Evolutionary conservation across 306 rosid species (phyloP), one percentile per base, ranked within the genome.

Genomic region (Spatholobus suberectus): DNA sequence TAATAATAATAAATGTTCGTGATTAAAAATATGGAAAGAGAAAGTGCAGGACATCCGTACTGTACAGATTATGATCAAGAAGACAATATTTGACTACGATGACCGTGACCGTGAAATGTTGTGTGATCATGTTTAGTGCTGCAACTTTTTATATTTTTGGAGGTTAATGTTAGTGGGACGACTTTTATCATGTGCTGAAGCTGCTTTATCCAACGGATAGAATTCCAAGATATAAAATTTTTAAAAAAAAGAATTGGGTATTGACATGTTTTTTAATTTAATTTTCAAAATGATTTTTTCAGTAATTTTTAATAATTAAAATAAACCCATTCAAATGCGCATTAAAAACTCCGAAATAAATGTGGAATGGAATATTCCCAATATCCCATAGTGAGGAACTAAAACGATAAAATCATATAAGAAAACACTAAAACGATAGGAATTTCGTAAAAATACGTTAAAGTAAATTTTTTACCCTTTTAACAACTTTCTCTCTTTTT

Each of bases 41-140:
- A n/a, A 32, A 74, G 18, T 71, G 67, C 74, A 9, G 58, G 74
- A 70, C 82, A 69, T 58, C 86, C 78, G 86, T 58, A 76, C 77
- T 41, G 82, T 57, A 69, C 86, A 59, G 20, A 40, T 26, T 11
- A 69, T n/a, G 59, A 27, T 10, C 0, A 54, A 52, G 34, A 69
- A 55, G 15, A 83, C 68, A 67, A 44, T 14, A 49, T 79, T 79
- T 69, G 77, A 69, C 81, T 43, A 3, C 23, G 4, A 27, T 18
- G 74, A 78, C 78, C 27, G 11, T 73, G 79, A 73, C 57, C 29
- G 35, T 49, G 26, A 27, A 63, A 18, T 75, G 57, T 4, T 17
- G 66, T 55, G 41, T 11, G 3, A n/a, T 20, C 6, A 2, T 40
- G 43, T 32, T 69, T 62, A 62, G 74, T 62, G 75, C 58, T 63